Conservation (phyloP, 768 basidiomycete species). For the Macrolepiota albuminosa region DNA sequence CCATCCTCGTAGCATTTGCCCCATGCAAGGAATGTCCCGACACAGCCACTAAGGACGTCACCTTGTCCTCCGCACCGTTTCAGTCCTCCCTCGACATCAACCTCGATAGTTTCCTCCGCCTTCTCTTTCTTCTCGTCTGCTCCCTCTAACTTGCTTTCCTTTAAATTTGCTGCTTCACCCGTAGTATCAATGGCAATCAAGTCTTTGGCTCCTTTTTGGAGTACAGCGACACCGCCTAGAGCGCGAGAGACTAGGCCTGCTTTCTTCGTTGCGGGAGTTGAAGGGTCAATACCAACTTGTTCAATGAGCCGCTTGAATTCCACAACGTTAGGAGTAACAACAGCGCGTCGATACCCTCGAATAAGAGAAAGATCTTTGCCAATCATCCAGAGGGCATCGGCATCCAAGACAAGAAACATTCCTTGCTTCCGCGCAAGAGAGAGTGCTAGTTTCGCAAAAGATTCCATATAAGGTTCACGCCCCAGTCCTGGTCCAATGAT, state of each 20-base stretch:
- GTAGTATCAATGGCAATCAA: slow-evolving; percentile 77
- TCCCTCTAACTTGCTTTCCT: slow-evolving; percentile 36
- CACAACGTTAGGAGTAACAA: slow-evolving; percentile 91
- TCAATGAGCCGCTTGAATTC: slow-evolving; percentile 88
- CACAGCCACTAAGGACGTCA: slow-evolving; percentile 84
- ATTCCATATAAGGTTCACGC: slow-evolving; percentile 86
- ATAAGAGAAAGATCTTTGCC: slow-evolving; percentile 71
- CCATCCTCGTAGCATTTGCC: slow-evolving; percentile 89
- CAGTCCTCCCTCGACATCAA: slow-evolving; percentile 72
- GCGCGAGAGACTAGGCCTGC: slow-evolving; percentile 68
- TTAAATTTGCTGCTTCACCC: slow-evolving; percentile 43
- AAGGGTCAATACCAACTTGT: slow-evolving; percentile 57
- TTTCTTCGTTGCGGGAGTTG: slow-evolving; percentile 44
- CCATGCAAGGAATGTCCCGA: slow-evolving; percentile 93
- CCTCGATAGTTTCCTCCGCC: slow-evolving; percentile 55
- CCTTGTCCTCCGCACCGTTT: slow-evolving; percentile 97
- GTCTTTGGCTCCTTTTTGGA: slow-evolving; percentile 85
- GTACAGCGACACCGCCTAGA: slow-evolving; percentile 84
- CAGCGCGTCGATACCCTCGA: slow-evolving; percentile 79
- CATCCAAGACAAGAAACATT: slow-evolving; percentile 92
- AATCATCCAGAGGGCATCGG: slow-evolving; percentile 85
- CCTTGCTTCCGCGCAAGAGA: slow-evolving; percentile 63
- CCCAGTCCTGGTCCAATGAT: slow-evolving; percentile 95
- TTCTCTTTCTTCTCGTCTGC: slow-evolving; percentile 47
- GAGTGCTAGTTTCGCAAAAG: slow-evolving; percentile 72